Evolutionary conservation across 2,329 filamentous ascomycete genomes (phyloP), one percentile per base, ranked within the genome.

Genomic region (Fusarium luffae): DNA sequence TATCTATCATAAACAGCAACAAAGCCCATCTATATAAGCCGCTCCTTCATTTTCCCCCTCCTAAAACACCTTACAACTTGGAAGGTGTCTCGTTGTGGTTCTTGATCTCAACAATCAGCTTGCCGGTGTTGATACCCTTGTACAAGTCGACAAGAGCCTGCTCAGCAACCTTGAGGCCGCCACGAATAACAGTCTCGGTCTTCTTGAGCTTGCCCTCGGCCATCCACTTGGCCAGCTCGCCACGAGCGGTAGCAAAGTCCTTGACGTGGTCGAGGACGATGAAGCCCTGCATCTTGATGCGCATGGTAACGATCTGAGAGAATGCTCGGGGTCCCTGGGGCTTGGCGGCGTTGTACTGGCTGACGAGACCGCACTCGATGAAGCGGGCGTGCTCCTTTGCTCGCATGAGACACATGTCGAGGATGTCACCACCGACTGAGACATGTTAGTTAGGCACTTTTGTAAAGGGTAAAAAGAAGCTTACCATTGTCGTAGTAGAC

Each of bases 331-430:
- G 87, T 1, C 90, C 90, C 27, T 69, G 85, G 79, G 60, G 85
- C 82, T 63, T 84, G 41, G 83, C 78, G 4, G 83, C 76, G 78
- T 93, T 93, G 79, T 93, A 93, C 77, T 90, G 86, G 76, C 85
- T 89, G 79, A 93, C 93, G 66, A 81, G 84, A 47, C 91, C 92
- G 79, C 92, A 93, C 79, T 92, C 91, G 70, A 90, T 87, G 78
- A 93, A 91, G 42, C 91, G 85, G n/a, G 91, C 82, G 76, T 86
- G 82, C 51, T 81, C 80, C 61, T 89, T 90, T 59, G 91, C 90
- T 23, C 89, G 84, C 7, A 79, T 81, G 42, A 94, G 83, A 48
- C 89, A 90, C 68, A 89, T 78, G 74, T 93, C 90, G 42, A 93
- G 83, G 52, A 92, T 90, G 66, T 92, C 89, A 4, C 90, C 91